Evolutionary conservation across 176 grass and related monocot species (phyloP).

Genomic region (Musa acuminata): DNA sequence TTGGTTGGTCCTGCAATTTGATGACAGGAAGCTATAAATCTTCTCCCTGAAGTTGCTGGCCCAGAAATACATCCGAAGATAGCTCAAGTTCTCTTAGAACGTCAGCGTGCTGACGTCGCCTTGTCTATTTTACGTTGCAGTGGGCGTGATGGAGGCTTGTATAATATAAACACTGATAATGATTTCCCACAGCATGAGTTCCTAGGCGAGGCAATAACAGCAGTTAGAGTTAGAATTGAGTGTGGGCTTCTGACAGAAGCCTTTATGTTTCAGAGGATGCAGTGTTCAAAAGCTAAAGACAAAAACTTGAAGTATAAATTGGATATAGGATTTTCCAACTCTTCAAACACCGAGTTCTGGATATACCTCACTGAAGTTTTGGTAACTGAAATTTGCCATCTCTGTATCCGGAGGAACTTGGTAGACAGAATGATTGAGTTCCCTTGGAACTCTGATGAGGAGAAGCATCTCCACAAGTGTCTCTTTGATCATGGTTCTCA

Average conservation of each 20-base stretch:
- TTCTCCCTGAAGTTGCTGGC: slow-evolving; percentile 66
- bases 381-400: slow-evolving; percentile 60
- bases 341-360: slow-evolving; percentile 31
- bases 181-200: slow-evolving; percentile 24
- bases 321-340: slow-evolving; percentile 14
- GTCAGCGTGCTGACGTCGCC: slow-evolving; percentile 60
- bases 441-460: slow-evolving; percentile 82
- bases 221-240: slow-evolving; percentile 70
- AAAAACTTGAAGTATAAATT: slow-evolving; percentile 23
- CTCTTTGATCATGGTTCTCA: slow-evolving; percentile 59
- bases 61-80: slow-evolving; percentile 85
- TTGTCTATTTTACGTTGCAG: slow-evolving; percentile 56
- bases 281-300: slow-evolving; percentile 66
- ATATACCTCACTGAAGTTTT: slow-evolving; percentile 55
- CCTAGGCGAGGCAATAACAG: slow-evolving; percentile 65
- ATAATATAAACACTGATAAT: slow-evolving; percentile 33
- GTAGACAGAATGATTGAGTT: slow-evolving; percentile 85
- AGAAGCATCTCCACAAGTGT: slow-evolving; percentile 76
- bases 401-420: slow-evolving; percentile 56
- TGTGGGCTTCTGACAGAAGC: slow-evolving; percentile 82
- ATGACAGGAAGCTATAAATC: slow-evolving; percentile 58
- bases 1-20: neutral
- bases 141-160: slow-evolving; percentile 39
- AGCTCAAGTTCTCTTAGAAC: slow-evolving; percentile 80
- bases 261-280: slow-evolving; percentile 68